phyloP scores from a whole-genome alignment of 345 rosid species.

The Physaria fendleri region DNA sequence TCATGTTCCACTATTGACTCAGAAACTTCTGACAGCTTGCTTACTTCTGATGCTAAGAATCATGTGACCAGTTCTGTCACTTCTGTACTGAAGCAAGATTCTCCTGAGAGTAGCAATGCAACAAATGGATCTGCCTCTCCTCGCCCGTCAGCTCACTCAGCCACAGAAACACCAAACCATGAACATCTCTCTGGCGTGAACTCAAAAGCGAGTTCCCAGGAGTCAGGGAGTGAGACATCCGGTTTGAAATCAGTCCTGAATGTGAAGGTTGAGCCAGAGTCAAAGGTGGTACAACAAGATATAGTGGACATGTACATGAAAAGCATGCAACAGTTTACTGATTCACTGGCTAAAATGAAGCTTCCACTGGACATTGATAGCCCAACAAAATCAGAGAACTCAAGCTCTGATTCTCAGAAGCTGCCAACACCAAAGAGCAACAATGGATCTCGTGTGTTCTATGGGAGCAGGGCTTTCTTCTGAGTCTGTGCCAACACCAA shows the following conservation, averaged over 20 bases:
- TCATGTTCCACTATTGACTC: constrained; percentile 51
- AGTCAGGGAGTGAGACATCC: constrained; percentile 38
- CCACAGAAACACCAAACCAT: constrained; percentile 39
- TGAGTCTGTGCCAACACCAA: too few relatives aligned
- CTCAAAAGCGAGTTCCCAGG: constrained; percentile 36
- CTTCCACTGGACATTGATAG: constrained; percentile 84
- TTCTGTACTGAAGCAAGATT: constrained; percentile 49
- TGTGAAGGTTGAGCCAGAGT: constrained; percentile 64
- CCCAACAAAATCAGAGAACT: constrained; percentile 68
- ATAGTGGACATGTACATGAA: constrained; percentile 98
- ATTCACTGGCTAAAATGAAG: constrained; percentile 98
- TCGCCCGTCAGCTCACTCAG: constrained; percentile 53
- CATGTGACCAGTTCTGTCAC: constrained; percentile 45
- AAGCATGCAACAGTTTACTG: constrained; percentile 99
- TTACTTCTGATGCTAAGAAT: constrained; percentile 48
- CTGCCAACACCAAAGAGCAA: constrained; percentile 56
- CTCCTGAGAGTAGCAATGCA: constrained; percentile 76
- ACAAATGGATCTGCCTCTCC: constrained; percentile 75
- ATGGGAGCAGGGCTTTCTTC: constrained; percentile 97
- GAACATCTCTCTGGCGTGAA: constrained; percentile 36
- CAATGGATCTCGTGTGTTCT: constrained; percentile 86
- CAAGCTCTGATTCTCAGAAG: constrained; percentile 76
- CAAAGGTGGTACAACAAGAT: constrained; percentile 84
- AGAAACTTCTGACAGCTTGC: constrained; percentile 61
- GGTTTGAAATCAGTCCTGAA: constrained; percentile 45